Percentiles rank a stretch among this genome's conserved stretches.
phyloP scores from a whole-genome alignment of 148 eudicot species.

The Talinum fruticosum region DNA sequence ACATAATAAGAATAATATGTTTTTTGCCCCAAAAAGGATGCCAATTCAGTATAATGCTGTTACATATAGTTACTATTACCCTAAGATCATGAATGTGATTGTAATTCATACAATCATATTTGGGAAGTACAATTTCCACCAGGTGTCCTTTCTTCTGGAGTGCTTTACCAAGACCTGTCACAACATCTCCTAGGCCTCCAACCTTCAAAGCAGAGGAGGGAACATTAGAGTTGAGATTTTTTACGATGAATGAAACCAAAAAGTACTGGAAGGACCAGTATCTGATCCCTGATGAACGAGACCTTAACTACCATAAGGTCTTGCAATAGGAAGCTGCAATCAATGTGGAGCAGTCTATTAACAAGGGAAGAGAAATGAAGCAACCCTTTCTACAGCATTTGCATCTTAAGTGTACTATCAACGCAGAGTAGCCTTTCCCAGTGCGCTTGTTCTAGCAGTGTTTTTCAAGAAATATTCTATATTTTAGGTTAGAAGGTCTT shows the following conservation, averaged over 20 bases:
- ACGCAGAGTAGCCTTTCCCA: background rate
- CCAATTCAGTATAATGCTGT: background rate
- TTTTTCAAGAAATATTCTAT: background rate
- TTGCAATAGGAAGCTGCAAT: background rate
- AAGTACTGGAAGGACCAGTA: background rate
- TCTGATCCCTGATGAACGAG: background rate
- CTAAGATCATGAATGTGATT: constrained; percentile 60
- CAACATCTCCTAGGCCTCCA: constrained; percentile 98
- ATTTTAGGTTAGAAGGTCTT: no score
- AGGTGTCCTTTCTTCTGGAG: constrained; percentile 93
- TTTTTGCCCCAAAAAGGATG: background rate
- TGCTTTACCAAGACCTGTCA: constrained; percentile 92
- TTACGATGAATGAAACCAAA: background rate
- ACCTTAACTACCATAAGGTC: background rate
- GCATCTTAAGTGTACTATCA: no score
- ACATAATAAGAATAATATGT: constrained; percentile 13
- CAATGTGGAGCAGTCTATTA: background rate
- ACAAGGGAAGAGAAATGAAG: background rate
- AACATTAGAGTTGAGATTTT: background rate
- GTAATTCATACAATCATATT: constrained; percentile 91
- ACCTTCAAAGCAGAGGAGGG: constrained; percentile 45
- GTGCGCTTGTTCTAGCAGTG: background rate
- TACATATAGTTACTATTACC: constrained; percentile 39
- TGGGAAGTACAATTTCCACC: constrained; percentile 84
- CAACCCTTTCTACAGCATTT: background rate